Evolutionary conservation across 2,329 filamentous ascomycete species (phyloP).

Genomic region (Metarhizium robertsii): DNA sequence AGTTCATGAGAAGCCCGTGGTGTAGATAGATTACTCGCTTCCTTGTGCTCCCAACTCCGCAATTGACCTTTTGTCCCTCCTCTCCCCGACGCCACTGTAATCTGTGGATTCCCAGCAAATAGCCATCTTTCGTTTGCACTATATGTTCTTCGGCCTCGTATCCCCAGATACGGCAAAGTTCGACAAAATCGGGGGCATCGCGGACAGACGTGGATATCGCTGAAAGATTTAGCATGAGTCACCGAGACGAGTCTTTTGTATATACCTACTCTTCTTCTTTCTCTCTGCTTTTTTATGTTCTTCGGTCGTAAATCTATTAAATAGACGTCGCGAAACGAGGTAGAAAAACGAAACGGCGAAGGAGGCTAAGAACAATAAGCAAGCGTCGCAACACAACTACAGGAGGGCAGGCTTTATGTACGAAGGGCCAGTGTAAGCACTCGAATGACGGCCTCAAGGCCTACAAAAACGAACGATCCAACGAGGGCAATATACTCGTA

Average conservation of each 20-base stretch:
- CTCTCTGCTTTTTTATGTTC: constrained; percentile 59
- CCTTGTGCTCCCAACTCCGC: constrained; percentile 53
- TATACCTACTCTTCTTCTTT: constrained; percentile 50
- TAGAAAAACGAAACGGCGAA: constrained; percentile 79
- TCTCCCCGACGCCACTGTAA: constrained; percentile 77
- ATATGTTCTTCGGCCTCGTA: constrained; percentile 96
- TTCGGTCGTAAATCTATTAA: constrained; percentile 67
- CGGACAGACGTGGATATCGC: constrained; percentile 68
- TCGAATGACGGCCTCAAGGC: constrained; percentile 73
- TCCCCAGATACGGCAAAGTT: constrained; percentile 84
- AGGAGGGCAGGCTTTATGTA: constrained; percentile 33
- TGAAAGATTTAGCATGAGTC: constrained; percentile 14
- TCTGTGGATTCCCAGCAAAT: constrained; percentile 81
- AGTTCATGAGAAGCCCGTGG: constrained; percentile 96
- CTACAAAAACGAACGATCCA: constrained; percentile 73
- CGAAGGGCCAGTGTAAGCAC: constrained; percentile 81
- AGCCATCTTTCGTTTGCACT: constrained; percentile 89
- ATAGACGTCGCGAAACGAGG: constrained; percentile 68
- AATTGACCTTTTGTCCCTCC: constrained; percentile 69
- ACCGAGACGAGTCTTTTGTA: constrained; percentile 6
- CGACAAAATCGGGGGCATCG: constrained; percentile 83
- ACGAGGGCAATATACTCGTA: constrained; percentile 82
- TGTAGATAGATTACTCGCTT: constrained; percentile 92
- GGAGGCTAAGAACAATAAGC: constrained; percentile 43
- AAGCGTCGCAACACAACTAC: constrained; percentile 4